These are phyloP conservation scores for Larix sibirica DNA, from an alignment of 83 land plant genomes.

Conservation along the genomic window DNA sequence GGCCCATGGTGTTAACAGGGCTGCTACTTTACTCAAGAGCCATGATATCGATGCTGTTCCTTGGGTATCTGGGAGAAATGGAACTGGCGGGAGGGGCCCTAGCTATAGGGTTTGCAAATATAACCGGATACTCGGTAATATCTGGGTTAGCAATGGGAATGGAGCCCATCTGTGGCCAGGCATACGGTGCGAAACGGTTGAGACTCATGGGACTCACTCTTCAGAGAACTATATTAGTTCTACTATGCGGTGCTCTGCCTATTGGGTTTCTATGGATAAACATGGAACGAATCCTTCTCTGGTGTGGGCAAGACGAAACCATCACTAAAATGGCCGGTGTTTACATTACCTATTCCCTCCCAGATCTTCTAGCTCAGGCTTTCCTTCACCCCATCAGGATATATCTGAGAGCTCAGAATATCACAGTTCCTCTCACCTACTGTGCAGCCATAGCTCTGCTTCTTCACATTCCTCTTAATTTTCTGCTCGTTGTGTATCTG, in stretches of 20 bases:
- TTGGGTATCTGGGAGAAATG: constrained; percentile 40
- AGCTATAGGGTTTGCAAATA: constrained; percentile 44
- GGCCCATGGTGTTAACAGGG: constrained; percentile 32
- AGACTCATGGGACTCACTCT: constrained; percentile 31
- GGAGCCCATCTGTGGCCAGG: constrained; percentile 54
- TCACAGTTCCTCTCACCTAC: constrained; percentile 41
- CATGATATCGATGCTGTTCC: constrained; percentile 46
- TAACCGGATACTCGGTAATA: constrained; percentile 46
- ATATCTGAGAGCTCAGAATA: constrained; percentile 55
- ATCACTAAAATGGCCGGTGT: constrained; percentile 36
- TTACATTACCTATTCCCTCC: constrained; percentile 47
- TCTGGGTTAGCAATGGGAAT: constrained; percentile 49
- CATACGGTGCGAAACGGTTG: constrained; percentile 38
- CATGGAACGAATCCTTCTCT: constrained; percentile 35
- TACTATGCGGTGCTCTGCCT: constrained; percentile 32
- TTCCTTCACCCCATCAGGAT: constrained; percentile 53
- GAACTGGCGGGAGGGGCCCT: constrained; percentile 46
- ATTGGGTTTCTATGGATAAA: constrained; percentile 46
- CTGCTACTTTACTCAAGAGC: constrained; percentile 33
- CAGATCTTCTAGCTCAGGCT: constrained; percentile 46
- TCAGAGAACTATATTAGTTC: constrained; percentile 45
- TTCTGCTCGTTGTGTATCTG: constrained; percentile 34
- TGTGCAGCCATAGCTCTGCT: constrained; percentile 33
- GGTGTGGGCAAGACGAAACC: constrained; percentile 35
- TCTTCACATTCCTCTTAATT: constrained; percentile 46